These are phyloP conservation scores for Schwanniomyces pseudopolymorphus DNA, from an alignment of 805 yeast species.

Conservation along the genomic window DNA sequence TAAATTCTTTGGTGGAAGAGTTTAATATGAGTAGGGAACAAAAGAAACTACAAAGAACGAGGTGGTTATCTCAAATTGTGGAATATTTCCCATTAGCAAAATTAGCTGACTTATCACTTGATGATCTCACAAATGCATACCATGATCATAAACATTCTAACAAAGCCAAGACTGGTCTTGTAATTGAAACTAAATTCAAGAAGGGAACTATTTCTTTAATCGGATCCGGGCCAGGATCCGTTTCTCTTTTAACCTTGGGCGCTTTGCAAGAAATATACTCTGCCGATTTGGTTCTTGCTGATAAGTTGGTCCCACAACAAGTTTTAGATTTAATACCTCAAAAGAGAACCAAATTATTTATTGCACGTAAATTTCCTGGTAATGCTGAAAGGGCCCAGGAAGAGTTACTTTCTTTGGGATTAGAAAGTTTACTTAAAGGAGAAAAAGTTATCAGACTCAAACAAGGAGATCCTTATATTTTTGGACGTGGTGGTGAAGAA, in stretches of 20 bases:
- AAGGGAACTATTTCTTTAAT: conserved; percentile 73
- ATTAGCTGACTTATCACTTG: conserved; percentile 58
- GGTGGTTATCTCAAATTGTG: conserved; percentile 88
- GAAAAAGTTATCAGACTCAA: conserved; percentile 82
- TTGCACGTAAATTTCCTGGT: conserved; percentile 94
- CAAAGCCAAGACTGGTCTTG: conserved; percentile 3
- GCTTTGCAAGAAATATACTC: conserved; percentile 77
- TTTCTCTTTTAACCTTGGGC: conserved; percentile 77
- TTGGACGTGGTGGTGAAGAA: conserved; percentile 97
- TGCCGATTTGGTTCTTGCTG: conserved; percentile 86
- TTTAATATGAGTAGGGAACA: conserved; percentile 53
- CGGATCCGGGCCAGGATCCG: conserved; percentile 93
- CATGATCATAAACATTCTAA: conserved; percentile 10
- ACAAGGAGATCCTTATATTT: conserved; percentile 96
- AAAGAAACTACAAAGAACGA: conserved; percentile 56
- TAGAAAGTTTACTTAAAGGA: conserved; percentile 63
- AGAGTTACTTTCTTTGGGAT: conserved; percentile 73
- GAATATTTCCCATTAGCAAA: conserved; percentile 81
- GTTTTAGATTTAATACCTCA: conserved; percentile 81
- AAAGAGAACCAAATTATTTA: conserved; percentile 64
- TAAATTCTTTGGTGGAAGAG: conserved; percentile 64
- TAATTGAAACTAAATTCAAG: neutral
- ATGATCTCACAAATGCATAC: conserved; percentile 52
- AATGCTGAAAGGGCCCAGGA: conserved; percentile 93
- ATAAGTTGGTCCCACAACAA: conserved; percentile 87